phyloP scores from a whole-genome alignment of 2,329 filamentous ascomycete genomes.

The Exophiala sideris region DNA sequence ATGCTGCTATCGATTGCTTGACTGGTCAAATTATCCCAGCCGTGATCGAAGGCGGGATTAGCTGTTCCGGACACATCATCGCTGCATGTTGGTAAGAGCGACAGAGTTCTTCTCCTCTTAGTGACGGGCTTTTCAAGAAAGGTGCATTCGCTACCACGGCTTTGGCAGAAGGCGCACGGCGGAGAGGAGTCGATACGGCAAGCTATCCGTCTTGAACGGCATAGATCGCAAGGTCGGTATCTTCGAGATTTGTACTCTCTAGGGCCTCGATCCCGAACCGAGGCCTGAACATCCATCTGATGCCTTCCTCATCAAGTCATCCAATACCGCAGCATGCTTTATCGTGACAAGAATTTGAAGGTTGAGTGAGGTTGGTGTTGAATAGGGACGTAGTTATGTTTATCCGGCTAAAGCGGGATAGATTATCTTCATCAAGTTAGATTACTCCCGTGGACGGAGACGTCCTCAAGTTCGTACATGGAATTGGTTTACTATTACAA shows the following conservation, averaged over 20 bases:
- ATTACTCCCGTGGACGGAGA: no score
- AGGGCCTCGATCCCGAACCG: conserved; percentile 8
- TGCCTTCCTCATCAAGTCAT: background rate
- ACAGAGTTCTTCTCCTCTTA: conserved; percentile 7
- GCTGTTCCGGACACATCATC: background rate
- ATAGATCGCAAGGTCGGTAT: conserved; percentile 15
- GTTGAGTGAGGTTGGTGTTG: no score
- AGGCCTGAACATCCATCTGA: background rate
- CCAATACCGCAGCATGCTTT: no score
- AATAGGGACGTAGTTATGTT: no score
- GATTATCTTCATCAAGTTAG: no score
- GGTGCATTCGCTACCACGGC: conserved; percentile 10
- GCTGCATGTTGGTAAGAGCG: background rate
- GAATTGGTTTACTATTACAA: no score
- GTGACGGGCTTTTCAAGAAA: conserved; percentile 5
- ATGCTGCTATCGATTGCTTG: conserved; percentile 11
- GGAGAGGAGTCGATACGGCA: conserved; percentile 14
- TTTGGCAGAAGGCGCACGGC: conserved; percentile 13
- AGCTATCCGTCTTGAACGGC: conserved; percentile 10
- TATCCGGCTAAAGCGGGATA: no score
- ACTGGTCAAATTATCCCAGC: conserved; percentile 5
- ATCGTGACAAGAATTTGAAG: no score
- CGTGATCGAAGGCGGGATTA: background rate
- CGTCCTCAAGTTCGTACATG: no score
- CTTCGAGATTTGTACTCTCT: conserved; percentile 18